Percentiles rank a stretch among this genome's conserved stretches.
These are phyloP conservation scores for Adansonia grandidieri DNA, from an alignment of 441 rosid genomes.

Conservation along the genomic window DNA sequence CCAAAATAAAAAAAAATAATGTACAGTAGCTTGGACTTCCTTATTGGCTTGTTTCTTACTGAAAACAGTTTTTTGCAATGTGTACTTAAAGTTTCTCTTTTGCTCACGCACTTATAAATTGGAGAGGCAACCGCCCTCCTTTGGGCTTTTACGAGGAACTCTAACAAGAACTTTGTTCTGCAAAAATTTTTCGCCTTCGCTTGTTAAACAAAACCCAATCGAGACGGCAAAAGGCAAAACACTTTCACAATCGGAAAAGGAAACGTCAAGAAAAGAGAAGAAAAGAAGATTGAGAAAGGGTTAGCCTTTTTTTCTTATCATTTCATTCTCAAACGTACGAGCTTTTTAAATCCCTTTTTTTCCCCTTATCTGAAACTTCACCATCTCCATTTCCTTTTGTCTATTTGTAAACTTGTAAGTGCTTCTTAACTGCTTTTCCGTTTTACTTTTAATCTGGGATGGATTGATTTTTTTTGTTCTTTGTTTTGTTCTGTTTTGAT, in stretches of 20 bases:
- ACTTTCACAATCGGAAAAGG: neutral
- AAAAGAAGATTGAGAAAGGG: neutral
- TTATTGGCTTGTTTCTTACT: neutral
- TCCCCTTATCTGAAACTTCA: neutral
- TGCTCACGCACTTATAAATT: slow-evolving; percentile 38
- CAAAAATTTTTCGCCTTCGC: neutral
- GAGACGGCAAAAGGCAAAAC: neutral
- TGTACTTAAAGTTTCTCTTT: neutral
- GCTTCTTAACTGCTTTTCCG: neutral
- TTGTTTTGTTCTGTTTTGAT: neutral
- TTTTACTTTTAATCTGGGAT: neutral
- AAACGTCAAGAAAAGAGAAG: neutral
- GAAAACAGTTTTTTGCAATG: neutral
- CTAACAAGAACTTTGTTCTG: slow-evolving; percentile 2
- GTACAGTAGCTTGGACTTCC: neutral
- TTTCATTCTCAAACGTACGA: neutral
- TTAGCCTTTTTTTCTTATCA: neutral
- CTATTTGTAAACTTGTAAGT: slow-evolving; percentile 22
- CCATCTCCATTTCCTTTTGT: neutral
- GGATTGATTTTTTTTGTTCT: neutral
- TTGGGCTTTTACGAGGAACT: slow-evolving; percentile 43
- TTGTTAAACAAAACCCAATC: neutral
- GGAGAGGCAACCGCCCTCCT: slow-evolving; percentile 27
- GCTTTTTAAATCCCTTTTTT: neutral
- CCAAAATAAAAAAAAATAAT: neutral